phyloP scores from a whole-genome alignment of 352 stramenopile genomes.

The Globisporangium lucens region DNA sequence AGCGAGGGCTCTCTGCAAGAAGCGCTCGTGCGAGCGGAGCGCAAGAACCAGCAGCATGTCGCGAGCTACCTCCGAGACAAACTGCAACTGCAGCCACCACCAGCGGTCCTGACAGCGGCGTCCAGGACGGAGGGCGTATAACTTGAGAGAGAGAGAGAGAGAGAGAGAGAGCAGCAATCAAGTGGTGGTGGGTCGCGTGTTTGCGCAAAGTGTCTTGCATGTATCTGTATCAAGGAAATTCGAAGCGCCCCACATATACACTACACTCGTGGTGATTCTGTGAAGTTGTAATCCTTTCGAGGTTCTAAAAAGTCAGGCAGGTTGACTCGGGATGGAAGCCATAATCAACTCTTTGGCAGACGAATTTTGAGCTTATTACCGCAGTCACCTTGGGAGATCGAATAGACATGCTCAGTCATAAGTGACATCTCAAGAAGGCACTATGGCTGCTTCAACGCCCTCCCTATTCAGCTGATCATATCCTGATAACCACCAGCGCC shows the following conservation, averaged over 20 bases:
- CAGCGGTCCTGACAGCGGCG: not conserved
- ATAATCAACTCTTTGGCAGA: not conserved
- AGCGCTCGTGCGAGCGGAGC: not conserved
- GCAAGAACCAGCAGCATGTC: not conserved
- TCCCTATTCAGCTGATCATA: too few relatives aligned
- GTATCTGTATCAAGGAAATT: too few relatives aligned
- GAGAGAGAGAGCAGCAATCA: not conserved
- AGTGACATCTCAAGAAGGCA: not conserved
- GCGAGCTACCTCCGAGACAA: not conserved
- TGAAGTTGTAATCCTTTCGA: too few relatives aligned
- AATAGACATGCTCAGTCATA: not conserved
- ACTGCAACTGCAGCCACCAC: not conserved
- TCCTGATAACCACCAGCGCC: not conserved
- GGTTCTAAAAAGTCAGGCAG: too few relatives aligned
- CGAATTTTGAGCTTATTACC: not conserved
- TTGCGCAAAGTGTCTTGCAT: too few relatives aligned
- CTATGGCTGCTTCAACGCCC: not conserved
- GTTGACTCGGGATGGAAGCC: not conserved
- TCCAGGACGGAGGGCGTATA: not conserved
- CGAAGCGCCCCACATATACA: too few relatives aligned
- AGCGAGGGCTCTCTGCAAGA: constrained; percentile 10
- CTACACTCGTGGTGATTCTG: too few relatives aligned
- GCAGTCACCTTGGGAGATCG: not conserved
- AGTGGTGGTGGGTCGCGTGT: too few relatives aligned
- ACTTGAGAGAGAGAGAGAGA: not conserved